Conservation (phyloP, 225 moss, liverwort and hornwort species). For the Physcomitrellopsis africana region DNA sequence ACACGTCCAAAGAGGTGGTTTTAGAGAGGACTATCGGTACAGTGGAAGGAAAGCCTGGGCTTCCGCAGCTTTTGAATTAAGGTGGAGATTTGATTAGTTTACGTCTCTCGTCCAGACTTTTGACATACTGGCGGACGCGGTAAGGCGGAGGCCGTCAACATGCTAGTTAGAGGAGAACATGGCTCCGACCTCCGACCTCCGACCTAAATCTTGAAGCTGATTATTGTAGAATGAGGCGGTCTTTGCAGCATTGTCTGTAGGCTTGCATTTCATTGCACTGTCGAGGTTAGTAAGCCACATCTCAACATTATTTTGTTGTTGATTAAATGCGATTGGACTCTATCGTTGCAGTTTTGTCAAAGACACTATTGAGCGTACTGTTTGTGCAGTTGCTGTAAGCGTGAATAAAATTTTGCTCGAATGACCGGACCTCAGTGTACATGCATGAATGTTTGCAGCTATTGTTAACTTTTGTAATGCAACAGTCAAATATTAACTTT, state of each 20-base stretch:
- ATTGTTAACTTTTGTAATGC: no score
- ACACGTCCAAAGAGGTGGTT: slow-evolving; percentile 78
- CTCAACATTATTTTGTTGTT: no score
- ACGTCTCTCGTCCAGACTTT: not conserved
- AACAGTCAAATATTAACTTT: no score
- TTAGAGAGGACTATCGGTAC: slow-evolving; percentile 69
- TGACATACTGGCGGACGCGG: not conserved
- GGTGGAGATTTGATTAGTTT: not conserved
- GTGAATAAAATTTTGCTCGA: no score
- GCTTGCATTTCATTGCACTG: not conserved
- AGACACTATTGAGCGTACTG: no score
- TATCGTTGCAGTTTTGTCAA: no score
- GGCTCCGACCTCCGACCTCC: slow-evolving; percentile 15
- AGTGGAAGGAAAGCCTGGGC: slow-evolving; percentile 50
- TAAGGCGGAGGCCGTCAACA: not conserved
- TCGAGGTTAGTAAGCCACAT: no score
- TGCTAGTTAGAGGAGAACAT: not conserved
- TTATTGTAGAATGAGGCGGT: slow-evolving; percentile 13
- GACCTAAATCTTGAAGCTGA: slow-evolving; percentile 4
- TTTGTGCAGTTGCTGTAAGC: no score
- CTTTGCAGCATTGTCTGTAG: slow-evolving; percentile 3
- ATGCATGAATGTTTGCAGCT: no score
- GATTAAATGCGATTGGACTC: no score
- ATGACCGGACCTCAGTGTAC: no score
- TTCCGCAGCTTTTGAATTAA: slow-evolving; percentile 58